These are phyloP conservation scores for Calonectria pseudoreteaudii DNA, from an alignment of 2,329 filamentous ascomycete species.

Conservation along the genomic window DNA sequence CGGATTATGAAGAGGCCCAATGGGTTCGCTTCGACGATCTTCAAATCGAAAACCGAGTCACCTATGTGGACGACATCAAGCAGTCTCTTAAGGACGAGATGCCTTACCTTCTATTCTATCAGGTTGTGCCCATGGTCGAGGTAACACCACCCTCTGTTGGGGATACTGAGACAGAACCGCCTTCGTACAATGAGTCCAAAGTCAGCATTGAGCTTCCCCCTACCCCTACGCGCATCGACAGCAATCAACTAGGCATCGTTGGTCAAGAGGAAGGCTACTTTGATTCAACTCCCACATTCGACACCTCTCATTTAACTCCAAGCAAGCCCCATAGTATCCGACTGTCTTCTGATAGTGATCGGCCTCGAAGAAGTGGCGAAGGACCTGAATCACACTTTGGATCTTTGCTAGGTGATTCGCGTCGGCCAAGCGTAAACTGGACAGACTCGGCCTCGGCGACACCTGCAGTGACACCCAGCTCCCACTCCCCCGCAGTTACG, in stretches of 20 bases:
- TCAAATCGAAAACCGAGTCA: slow-evolving; percentile 74
- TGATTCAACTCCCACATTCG: slow-evolving; percentile 40
- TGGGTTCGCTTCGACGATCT: slow-evolving; percentile 97
- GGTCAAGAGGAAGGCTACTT: slow-evolving; percentile 42
- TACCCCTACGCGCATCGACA: slow-evolving; percentile 34
- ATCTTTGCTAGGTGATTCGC: slow-evolving; percentile 50
- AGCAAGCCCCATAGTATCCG: slow-evolving; percentile 63
- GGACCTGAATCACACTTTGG: slow-evolving; percentile 41
- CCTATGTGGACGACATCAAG: slow-evolving; percentile 81
- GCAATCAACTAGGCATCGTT: slow-evolving; percentile 29
- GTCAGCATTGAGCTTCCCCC: slow-evolving; percentile 52
- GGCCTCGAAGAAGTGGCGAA: slow-evolving; percentile 60
- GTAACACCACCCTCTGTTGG: slow-evolving; percentile 64
- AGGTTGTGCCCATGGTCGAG: slow-evolving; percentile 88
- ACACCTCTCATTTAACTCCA: slow-evolving; percentile 32
- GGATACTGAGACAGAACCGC: slow-evolving; percentile 62
- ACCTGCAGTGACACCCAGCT: slow-evolving; percentile 51
- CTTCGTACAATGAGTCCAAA: slow-evolving; percentile 68
- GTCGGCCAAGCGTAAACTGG: slow-evolving; percentile 64
- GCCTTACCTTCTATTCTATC: slow-evolving; percentile 95
- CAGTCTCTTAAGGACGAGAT: slow-evolving; percentile 85
- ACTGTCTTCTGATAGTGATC: slow-evolving; percentile 67
- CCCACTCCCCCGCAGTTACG: slow-evolving; percentile 53
- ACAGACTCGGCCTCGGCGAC: slow-evolving; percentile 58
- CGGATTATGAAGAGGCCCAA: slow-evolving; percentile 76